Percentiles rank a stretch among this genome's conserved stretches.
These are phyloP conservation scores for Epithemia pelagica DNA, from an alignment of 108 stramenopile species.

Conservation along the genomic window DNA sequence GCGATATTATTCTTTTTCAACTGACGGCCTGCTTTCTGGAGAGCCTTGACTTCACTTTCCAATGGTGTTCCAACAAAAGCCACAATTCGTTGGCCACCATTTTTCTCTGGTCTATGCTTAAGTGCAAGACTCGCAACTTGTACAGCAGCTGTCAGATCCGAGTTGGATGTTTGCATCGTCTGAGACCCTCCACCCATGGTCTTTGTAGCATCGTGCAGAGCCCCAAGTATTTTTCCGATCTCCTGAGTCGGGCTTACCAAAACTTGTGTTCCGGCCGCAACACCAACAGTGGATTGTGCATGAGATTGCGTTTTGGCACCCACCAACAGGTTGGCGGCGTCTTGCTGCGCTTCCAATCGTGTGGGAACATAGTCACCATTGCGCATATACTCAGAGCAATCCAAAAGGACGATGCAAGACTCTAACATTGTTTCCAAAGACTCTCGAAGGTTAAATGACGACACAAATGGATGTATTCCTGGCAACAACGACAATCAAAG, in stretches of 20 bases:
- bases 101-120: slow-evolving; percentile 97
- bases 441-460: too few species aligned
- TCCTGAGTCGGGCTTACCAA: slow-evolving; percentile 93
- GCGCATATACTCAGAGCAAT: slow-evolving; percentile 97
- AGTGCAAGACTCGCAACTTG: slow-evolving; percentile 94
- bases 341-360: slow-evolving; percentile 96
- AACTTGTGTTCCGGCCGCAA: slow-evolving; percentile 84
- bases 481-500: too few species aligned
- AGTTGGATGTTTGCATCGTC: slow-evolving; percentile 4
- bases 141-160: slow-evolving; percentile 77
- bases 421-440: slow-evolving; percentile 69
- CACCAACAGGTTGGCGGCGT: slow-evolving; percentile 93
- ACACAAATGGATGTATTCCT: too few species aligned
- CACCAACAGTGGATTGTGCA: slow-evolving; percentile 97
- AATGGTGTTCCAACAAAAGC: slow-evolving; percentile 88
- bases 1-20: slow-evolving; percentile 95
- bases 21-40: slow-evolving; percentile 80
- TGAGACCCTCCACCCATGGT: not conserved
- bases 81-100: slow-evolving; percentile 92
- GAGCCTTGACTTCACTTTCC: slow-evolving; percentile 31
- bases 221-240: slow-evolving; percentile 87
- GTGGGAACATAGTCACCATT: slow-evolving; percentile 98
- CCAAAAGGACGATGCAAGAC: slow-evolving; percentile 95
- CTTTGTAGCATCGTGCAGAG: slow-evolving; percentile 44
- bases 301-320: slow-evolving; percentile 87